Base-by-base conservation (phyloP, 2,329 filamentous ascomycete genomes). In the Curvularia eragrostidis region DNA sequence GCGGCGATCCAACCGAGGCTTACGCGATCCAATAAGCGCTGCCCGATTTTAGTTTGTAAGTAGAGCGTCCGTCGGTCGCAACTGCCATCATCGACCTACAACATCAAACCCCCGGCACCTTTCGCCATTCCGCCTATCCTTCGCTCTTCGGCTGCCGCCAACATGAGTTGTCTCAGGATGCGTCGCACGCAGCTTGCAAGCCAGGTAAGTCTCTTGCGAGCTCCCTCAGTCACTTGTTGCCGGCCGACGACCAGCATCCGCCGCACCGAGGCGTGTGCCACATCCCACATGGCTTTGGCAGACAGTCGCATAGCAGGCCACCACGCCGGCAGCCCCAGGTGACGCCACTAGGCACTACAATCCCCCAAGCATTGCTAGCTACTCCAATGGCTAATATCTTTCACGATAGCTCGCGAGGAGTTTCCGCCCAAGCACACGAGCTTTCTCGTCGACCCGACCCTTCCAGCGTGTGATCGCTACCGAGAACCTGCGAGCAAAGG, bases 401-500 rank as follows among this genome's bases (percentile, higher is more conserved):
- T 18, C 49, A 55, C 63, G 59, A 59, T 68, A 91, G 89, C 85
- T 91, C 76, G 85, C 87, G 65, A 84, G 85, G 73, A 79, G 83
- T 69, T 78, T 87, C 70, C 85, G 84, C 78, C 83, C 82, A 72
- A 87, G 91, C 74, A 83, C 85, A 74, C 87, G 93, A 80, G 83
- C 88, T 60, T 98, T 99, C 82, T 96, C 94, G 62, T 92, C 91
- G 63, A 94, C 94, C 64, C 87, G 89, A 74, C 87, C 91, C 67
- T 89, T 87, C 72, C 91, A 92, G 74, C 89, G 90, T 78, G 91
- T 98, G 77, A 91, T 96, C 78, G 88, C 90, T 71, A 94, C 90
- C 80, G 87, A 88, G 69, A 91, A 91, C 67, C 85, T 98, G 66
- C 89, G 93, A 78, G 95, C 94, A 56, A 97, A 96, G 84, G 93